Percentiles rank a stretch among this genome's conserved stretches.
phyloP scores from a whole-genome alignment of 2,329 filamentous ascomycete genomes.

The Claviceps sp. region DNA sequence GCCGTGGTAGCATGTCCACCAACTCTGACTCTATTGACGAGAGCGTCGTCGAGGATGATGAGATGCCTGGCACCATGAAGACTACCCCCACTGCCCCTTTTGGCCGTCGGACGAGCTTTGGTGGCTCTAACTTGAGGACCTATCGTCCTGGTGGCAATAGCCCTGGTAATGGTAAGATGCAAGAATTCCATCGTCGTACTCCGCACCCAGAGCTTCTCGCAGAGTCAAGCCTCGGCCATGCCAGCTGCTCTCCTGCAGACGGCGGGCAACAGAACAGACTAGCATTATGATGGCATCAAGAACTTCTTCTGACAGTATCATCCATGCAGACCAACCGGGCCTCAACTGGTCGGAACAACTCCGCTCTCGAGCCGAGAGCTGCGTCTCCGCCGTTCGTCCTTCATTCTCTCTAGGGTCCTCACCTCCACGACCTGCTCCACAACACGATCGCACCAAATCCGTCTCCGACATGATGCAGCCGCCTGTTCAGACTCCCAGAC shows the following conservation, averaged over 20 bases:
- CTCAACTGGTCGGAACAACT: constrained; percentile 98
- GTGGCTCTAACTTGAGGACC: constrained; percentile 59
- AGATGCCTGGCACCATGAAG: constrained; percentile 35
- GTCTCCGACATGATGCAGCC: constrained; percentile 50
- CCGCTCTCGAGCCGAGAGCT: constrained; percentile 80
- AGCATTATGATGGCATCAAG: constrained; percentile 42
- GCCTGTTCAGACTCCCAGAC: constrained; percentile 32
- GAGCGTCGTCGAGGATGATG: constrained; percentile 58
- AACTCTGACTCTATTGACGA: constrained; percentile 56
- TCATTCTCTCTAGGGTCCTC: constrained; percentile 44
- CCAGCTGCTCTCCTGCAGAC: constrained; percentile 21
- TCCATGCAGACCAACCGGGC: constrained; percentile 63
- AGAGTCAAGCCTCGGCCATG: constrained; percentile 17
- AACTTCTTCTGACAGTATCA: constrained; percentile 52
- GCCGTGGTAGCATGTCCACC: constrained; percentile 59
- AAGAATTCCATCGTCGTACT: constrained; percentile 23
- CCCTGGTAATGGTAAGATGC: constrained; percentile 50
- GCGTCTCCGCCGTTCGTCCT: constrained; percentile 41
- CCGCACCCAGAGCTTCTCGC: constrained; percentile 19
- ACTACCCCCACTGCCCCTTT: constrained; percentile 61
- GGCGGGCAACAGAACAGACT: constrained; percentile 36
- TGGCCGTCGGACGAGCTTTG: constrained; percentile 78
- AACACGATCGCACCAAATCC: constrained; percentile 57
- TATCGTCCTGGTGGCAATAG: constrained; percentile 37
- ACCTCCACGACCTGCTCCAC: constrained; percentile 20